A percentile compares a stretch with the other conserved stretches of the same genome.
These are phyloP conservation scores for Backusella psychrophila DNA, from an alignment of 192 early-diverging fungal genomes.

Conservation along the genomic window DNA sequence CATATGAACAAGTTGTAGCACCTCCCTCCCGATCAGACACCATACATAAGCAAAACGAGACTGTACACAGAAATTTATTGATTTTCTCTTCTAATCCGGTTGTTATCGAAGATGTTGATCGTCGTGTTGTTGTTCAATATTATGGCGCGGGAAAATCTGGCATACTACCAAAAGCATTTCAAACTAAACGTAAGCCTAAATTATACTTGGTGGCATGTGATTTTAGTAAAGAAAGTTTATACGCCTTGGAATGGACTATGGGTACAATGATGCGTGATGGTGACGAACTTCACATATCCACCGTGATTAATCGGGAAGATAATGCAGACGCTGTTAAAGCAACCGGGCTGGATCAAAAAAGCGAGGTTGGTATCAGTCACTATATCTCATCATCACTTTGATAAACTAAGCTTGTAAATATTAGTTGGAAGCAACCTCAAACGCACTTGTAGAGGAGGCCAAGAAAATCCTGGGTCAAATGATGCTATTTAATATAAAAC, in stretches of 20 bases:
- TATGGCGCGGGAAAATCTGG: conserved; percentile 22
- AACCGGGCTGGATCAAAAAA: conserved; percentile 14
- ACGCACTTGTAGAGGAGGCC: conserved; percentile 16
- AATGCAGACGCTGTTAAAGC: conserved; percentile 21
- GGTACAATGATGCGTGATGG: conserved; percentile 48
- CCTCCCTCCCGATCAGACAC: background rate
- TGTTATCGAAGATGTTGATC: conserved; percentile 7
- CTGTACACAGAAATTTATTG: conserved; percentile 6
- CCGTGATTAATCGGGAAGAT: conserved; percentile 46
- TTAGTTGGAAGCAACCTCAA: conserved; percentile 21
- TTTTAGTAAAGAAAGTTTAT: conserved; percentile 50
- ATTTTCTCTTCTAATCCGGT: conserved; percentile 18
- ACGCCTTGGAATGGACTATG: conserved; percentile 52
- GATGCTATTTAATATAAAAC: conserved; percentile 37
- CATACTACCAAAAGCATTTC: background rate
- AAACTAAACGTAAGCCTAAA: conserved; percentile 6
- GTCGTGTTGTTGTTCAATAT: conserved; percentile 6
- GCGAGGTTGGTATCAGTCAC: conserved; percentile 19
- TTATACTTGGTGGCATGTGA: conserved; percentile 48
- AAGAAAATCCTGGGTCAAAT: conserved; percentile 25
- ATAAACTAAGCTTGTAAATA: background rate
- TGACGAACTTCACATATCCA: conserved; percentile 45
- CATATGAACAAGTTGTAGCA: conserved; percentile 2
- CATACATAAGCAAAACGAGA: background rate
- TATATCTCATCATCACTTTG: background rate